Evolutionary conservation across 305 asterid genomes (phyloP).

Genomic region (Andrographis paniculata): DNA sequence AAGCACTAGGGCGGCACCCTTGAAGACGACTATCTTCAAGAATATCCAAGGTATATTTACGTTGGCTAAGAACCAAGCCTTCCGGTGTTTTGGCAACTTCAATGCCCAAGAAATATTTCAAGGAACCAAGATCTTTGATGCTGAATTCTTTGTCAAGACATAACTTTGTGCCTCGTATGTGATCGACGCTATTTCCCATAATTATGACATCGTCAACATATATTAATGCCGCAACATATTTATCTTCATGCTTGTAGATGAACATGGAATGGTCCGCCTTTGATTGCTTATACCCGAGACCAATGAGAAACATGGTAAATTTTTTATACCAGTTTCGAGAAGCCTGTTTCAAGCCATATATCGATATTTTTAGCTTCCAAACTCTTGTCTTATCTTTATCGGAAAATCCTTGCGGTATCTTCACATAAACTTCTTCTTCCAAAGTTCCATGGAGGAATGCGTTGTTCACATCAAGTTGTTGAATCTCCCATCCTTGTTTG

Average conservation of each 20-base stretch:
- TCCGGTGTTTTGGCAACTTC: not conserved
- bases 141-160: not conserved
- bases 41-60: not conserved
- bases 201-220: conserved; percentile 1
- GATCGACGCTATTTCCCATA: not conserved
- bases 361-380: not conserved
- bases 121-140: not conserved
- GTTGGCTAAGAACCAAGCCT: not conserved
- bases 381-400: not conserved
- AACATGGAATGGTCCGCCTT: not conserved
- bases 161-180: not conserved
- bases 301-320: not conserved
- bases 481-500: not conserved
- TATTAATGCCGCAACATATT: not conserved
- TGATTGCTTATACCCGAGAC: not conserved
- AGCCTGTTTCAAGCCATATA: not conserved
- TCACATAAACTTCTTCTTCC: not conserved
- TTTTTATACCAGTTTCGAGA: not conserved
- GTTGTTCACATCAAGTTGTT: not conserved
- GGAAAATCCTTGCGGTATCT: not conserved
- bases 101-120: not conserved
- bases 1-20: not conserved
- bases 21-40: not conserved
- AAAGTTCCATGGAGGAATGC: not conserved
- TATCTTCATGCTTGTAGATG: not conserved